These are phyloP conservation scores for Tympanopsis confertula DNA, from an alignment of 2,329 filamentous ascomycete genomes.

Conservation along the genomic window DNA sequence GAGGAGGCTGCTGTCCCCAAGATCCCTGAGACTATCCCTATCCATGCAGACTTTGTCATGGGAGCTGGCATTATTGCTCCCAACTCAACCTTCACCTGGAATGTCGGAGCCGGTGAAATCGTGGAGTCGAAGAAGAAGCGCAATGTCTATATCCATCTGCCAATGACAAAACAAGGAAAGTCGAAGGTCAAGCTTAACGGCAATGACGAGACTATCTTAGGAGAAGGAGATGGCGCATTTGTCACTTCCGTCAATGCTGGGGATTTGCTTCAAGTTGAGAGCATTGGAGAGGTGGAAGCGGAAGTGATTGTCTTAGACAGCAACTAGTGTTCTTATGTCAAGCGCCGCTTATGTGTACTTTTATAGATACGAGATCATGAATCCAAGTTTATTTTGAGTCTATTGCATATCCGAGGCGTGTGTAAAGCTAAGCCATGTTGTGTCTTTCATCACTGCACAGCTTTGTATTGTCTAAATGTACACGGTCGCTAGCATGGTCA, in stretches of 20 bases:
- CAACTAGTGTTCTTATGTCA: too few relatives aligned
- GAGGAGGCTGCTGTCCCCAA: constrained; percentile 53
- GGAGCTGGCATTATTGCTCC: constrained; percentile 63
- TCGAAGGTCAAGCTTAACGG: constrained; percentile 60
- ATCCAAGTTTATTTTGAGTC: too few relatives aligned
- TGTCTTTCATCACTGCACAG: too few relatives aligned
- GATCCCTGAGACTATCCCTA: constrained; percentile 59
- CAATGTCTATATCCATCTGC: constrained; percentile 71
- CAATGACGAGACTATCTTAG: constrained; percentile 52
- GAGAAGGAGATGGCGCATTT: constrained; percentile 74
- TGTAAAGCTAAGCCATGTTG: too few relatives aligned
- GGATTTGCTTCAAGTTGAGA: constrained; percentile 54
- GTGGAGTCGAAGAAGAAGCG: constrained; percentile 29
- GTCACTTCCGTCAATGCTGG: constrained; percentile 53
- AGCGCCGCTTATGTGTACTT: too few relatives aligned
- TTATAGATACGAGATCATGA: too few relatives aligned
- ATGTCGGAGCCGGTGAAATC: constrained; percentile 41
- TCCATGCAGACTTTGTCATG: constrained; percentile 79
- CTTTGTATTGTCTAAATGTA: too few relatives aligned
- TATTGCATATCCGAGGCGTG: too few relatives aligned
- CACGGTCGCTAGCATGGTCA: too few relatives aligned
- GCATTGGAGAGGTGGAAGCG: constrained; percentile 55
- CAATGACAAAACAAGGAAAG: constrained; percentile 69
- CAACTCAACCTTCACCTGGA: constrained; percentile 57
- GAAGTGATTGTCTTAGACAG: constrained; percentile 61